A percentile compares a stretch with the other conserved stretches of the same genome.
Conservation (phyloP, 2,329 filamentous ascomycete genomes). For the Lachnellula suecica region DNA sequence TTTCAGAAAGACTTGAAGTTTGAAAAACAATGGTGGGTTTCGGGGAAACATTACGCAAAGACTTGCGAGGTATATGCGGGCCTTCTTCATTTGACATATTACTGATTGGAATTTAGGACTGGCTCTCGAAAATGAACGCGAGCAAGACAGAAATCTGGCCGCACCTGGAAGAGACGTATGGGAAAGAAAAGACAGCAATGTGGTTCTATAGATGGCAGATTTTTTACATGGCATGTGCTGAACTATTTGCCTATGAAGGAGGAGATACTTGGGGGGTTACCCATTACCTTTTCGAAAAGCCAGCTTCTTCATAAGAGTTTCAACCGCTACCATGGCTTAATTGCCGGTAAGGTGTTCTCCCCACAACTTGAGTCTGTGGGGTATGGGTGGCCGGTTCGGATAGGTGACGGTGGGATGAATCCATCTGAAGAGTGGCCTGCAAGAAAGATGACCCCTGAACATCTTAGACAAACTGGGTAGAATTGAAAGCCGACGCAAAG, state of each 20-base stretch:
- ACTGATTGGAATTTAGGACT: conserved; percentile 44
- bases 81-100: neutral
- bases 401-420: no score
- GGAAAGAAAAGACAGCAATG: conserved; percentile 54
- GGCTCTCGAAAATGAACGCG: conserved; percentile 58
- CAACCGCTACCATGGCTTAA: no score
- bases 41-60: conserved; percentile 65
- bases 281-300: conserved; percentile 67
- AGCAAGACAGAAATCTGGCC: conserved; percentile 63
- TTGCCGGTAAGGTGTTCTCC: no score
- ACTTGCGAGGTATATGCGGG: conserved; percentile 59
- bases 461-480: no score
- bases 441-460: no score
- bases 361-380: no score
- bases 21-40: conserved; percentile 69
- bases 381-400: no score
- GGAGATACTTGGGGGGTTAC: conserved; percentile 68
- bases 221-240: conserved; percentile 70
- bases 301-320: conserved; percentile 14
- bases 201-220: conserved; percentile 74
- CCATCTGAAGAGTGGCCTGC: no score
- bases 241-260: conserved; percentile 64
- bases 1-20: conserved; percentile 64
- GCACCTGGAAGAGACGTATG: conserved; percentile 63
- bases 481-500: no score